Evolutionary conservation across 345 rosid species (phyloP).

Genomic region (Citrus sp.): DNA sequence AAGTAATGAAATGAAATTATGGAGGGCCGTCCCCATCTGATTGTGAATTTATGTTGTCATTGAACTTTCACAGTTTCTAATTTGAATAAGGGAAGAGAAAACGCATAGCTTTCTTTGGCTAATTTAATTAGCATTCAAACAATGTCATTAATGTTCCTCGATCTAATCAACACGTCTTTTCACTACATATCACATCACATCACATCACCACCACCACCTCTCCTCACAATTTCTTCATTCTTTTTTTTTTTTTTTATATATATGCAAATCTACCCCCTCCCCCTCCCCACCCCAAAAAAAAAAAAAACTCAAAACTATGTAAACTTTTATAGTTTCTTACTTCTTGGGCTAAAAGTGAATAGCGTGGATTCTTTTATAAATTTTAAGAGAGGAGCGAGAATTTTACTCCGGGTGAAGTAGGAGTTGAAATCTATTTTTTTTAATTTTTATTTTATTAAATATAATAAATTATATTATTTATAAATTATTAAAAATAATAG

Average conservation of each 20-base stretch:
- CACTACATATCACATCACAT: not conserved
- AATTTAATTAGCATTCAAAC: not conserved
- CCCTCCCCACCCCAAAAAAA: too few species aligned
- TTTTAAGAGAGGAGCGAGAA: too few species aligned
- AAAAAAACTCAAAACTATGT: not conserved
- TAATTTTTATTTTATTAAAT: too few species aligned
- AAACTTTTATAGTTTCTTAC: too few species aligned
- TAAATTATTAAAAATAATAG: too few species aligned
- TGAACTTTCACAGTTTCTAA: not conserved
- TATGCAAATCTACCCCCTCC: not conserved
- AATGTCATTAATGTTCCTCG: constrained; percentile 8
- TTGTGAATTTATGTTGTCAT: not conserved
- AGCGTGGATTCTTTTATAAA: too few species aligned
- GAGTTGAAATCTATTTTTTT: accelerated
- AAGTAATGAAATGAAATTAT: not conserved
- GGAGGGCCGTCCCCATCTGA: not conserved
- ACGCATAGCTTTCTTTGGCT: not conserved
- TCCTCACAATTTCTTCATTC: not conserved
- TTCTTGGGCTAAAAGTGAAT: too few species aligned
- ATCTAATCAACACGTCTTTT: not conserved
- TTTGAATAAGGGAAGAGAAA: too few species aligned
- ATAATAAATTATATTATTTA: too few species aligned
- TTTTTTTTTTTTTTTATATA: too few species aligned
- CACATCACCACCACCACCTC: not conserved
- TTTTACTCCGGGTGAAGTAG: too few species aligned